Evolutionary conservation across 108 stramenopile species (phyloP), one percentile per base, ranked within the genome.

Genomic region (Cyclotella sp.): DNA sequence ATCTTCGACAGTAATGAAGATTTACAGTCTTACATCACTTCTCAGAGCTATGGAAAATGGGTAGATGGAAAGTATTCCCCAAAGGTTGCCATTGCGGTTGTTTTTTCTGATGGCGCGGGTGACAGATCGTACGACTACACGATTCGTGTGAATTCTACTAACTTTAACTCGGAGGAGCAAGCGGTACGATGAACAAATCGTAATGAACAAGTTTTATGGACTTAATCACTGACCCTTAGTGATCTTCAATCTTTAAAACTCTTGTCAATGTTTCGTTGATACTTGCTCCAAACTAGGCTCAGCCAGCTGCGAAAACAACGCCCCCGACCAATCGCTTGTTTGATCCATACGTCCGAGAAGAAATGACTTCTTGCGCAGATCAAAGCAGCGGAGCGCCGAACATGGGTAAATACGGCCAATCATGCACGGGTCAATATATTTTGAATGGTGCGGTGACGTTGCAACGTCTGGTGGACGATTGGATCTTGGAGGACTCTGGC

Each of bases 401-500:
- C 61, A 68, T 75, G 53, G 93, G 93, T 24, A 68, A 72, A 40
- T 53, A 72, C 24, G 41, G 60, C 27, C 68, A 65, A 14, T 81
- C 80, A 15, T 94, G 93, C 63, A 94, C 91, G 12, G 88, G 87
- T 18, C 85, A 89, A 57, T 94, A 94, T 58, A 74, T 90, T 24
- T 83, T 86, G 73, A 94, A 94, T 82, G 93, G 93, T 54, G 85
- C 87, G 3, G 61, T 94, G 15, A 79, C 88, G 0, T 74, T 90
- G 45, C 93, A 94, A 68, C 85, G 90, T 6, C 70, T 94, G 68
- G 79, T 92, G 14, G 78, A 84, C 75, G 93, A 94, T 66, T 94
- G 82, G 57, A 91, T 94, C 55, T 47, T 91, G 28, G 70, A 73
- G 24, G 79, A 84, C 45, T 69, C 87, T 19, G 85, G 85, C 44